Percentiles rank a stretch among this genome's conserved stretches.
Evolutionary conservation across 495 filamentous ascomycete species (phyloP).

Genomic region (Arthonia radiata): DNA sequence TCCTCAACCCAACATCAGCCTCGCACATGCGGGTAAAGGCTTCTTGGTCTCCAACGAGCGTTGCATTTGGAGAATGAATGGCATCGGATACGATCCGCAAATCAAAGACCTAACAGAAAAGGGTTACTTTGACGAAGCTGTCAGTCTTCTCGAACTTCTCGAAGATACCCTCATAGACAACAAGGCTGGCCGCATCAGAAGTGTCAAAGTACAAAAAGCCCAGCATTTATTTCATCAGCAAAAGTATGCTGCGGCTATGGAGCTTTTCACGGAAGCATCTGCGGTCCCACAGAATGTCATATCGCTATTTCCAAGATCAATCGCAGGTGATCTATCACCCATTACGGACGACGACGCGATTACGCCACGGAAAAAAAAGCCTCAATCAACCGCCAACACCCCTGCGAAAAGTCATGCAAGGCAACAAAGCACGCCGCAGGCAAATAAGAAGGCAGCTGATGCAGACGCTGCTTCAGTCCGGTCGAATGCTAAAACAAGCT

Average conservation of each 20-base stretch:
- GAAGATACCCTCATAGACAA: conserved; percentile 76
- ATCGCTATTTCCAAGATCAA: conserved; percentile 53
- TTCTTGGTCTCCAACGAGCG: conserved; percentile 79
- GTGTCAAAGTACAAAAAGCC: conserved; percentile 76
- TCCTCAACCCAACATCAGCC: conserved; percentile 74
- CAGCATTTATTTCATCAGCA: conserved; percentile 55
- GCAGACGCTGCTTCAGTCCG: conserved; percentile 41
- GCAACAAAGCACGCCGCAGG: conserved; percentile 1
- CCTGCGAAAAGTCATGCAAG: conserved; percentile 1
- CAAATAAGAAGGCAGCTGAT: conserved; percentile 19
- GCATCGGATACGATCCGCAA: conserved; percentile 80
- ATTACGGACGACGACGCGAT: conserved; percentile 13
- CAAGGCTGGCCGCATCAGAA: conserved; percentile 53
- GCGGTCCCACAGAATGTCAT: conserved; percentile 81
- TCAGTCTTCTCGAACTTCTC: conserved; percentile 66
- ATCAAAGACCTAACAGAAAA: conserved; percentile 60
- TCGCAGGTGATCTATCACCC: conserved; percentile 57
- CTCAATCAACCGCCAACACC: conserved; percentile 2
- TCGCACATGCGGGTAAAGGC: conserved; percentile 83
- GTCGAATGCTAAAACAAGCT: conserved; percentile 24
- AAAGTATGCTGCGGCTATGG: conserved; percentile 72
- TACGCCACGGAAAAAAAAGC: conserved; percentile 10
- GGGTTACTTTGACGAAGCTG: conserved; percentile 68
- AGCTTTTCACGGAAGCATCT: conserved; percentile 69
- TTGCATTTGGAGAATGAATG: conserved; percentile 83